A percentile compares a stretch with the other conserved stretches of the same genome.
phyloP scores from a whole-genome alignment of 371 early-diverging fungal species.

The Nematocida major region DNA sequence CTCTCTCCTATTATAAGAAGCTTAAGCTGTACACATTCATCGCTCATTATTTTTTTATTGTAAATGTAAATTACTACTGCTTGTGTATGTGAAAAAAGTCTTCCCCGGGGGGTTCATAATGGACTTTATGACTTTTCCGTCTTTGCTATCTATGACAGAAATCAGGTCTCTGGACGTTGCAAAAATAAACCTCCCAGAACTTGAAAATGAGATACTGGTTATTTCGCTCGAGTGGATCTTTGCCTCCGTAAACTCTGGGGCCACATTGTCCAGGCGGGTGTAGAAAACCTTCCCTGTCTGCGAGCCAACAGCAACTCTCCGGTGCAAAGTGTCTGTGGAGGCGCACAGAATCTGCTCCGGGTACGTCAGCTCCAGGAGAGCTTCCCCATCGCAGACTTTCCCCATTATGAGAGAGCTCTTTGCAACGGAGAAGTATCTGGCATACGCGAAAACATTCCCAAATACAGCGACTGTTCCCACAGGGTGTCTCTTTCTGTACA shows the following conservation, averaged over 20 bases:
- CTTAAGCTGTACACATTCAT: constrained; percentile 49
- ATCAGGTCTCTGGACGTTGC: background rate
- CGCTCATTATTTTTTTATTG: constrained; percentile 50
- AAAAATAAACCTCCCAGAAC: constrained; percentile 13
- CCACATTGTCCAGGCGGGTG: constrained; percentile 17
- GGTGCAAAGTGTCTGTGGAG: constrained; percentile 25
- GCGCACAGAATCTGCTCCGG: constrained; percentile 5
- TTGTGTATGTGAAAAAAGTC: constrained; percentile 8
- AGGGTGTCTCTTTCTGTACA: constrained; percentile 15
- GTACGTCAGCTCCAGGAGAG: constrained; percentile 18
- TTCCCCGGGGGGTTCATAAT: background rate
- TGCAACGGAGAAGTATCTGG: background rate
- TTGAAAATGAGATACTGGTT: background rate
- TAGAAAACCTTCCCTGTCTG: constrained; percentile 15
- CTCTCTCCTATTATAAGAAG: constrained; percentile 67
- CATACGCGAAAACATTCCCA: constrained; percentile 17
- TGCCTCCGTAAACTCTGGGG: background rate
- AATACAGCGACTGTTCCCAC: background rate
- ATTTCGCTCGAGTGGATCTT: background rate
- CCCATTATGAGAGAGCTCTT: background rate
- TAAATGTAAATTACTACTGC: constrained; percentile 46
- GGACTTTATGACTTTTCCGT: constrained; percentile 21
- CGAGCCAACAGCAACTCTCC: background rate
- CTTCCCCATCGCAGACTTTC: background rate
- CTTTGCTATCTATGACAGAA: background rate